These are phyloP conservation scores for Linnemannia exigua DNA, from an alignment of 192 early-diverging fungal species.

Conservation along the genomic window DNA sequence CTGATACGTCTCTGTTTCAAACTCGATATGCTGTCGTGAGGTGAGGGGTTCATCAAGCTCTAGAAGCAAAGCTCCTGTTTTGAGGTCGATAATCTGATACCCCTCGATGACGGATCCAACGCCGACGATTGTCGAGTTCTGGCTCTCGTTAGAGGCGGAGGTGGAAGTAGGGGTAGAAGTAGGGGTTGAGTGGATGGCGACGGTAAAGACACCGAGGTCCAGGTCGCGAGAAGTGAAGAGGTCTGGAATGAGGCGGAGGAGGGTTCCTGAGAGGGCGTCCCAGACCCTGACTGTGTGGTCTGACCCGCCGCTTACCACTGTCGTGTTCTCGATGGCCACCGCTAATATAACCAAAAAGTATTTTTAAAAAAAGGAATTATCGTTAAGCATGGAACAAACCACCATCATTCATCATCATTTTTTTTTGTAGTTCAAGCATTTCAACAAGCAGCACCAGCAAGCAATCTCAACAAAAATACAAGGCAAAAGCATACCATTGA, in stretches of 20 bases:
- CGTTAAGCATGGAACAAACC: no score
- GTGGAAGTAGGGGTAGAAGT: background rate
- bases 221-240: slow-evolving; percentile 30
- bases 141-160: slow-evolving; percentile 20
- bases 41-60: slow-evolving; percentile 45
- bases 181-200: slow-evolving; percentile 13
- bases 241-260: slow-evolving; percentile 10
- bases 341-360: no score
- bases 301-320: slow-evolving; percentile 45
- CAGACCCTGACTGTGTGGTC: slow-evolving; percentile 42
- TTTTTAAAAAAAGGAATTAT: background rate
- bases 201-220: slow-evolving; percentile 33
- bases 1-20: slow-evolving; percentile 29
- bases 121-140: slow-evolving; percentile 11
- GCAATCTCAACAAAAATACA: background rate
- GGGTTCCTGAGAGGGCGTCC: slow-evolving; percentile 34
- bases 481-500: slow-evolving; percentile 29
- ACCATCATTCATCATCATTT: background rate
- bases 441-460: no score
- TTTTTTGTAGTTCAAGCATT: no score
- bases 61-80: slow-evolving; percentile 13
- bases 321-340: slow-evolving; percentile 41
- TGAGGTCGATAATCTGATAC: slow-evolving; percentile 31
- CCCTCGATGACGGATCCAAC: slow-evolving; percentile 38
- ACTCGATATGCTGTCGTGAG: slow-evolving; percentile 27